Conservation (phyloP, 805 yeast species). For the Candida insectalens region DNA sequence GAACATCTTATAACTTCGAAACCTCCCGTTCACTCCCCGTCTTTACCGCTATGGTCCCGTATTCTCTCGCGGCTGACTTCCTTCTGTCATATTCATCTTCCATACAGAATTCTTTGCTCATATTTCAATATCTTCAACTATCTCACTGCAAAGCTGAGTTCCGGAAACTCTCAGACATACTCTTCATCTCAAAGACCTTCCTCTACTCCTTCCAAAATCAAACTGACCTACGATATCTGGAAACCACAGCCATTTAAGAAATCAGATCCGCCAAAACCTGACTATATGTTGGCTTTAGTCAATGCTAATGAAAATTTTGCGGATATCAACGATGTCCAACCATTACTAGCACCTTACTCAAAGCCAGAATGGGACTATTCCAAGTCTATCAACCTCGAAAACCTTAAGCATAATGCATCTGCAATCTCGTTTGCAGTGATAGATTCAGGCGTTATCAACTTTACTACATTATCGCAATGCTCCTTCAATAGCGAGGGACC, state of each 20-base stretch:
- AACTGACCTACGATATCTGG: slow-evolving; percentile 74
- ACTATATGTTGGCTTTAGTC: slow-evolving; percentile 59
- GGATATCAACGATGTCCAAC: slow-evolving; percentile 29
- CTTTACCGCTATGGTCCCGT: slow-evolving; percentile 7
- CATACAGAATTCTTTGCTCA: slow-evolving; percentile 7
- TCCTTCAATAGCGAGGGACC: slow-evolving; percentile 29
- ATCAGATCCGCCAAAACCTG: slow-evolving; percentile 59
- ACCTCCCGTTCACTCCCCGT: background rate
- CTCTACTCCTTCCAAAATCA: background rate
- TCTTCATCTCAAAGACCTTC: background rate
- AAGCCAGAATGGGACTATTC: slow-evolving; percentile 8
- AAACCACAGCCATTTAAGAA: slow-evolving; percentile 75
- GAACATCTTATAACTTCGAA: slow-evolving; percentile 3
- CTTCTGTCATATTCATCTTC: slow-evolving; percentile 6
- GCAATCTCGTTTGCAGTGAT: slow-evolving; percentile 54
- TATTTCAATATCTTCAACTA: slow-evolving; percentile 11
- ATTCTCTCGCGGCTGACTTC: slow-evolving; percentile 1
- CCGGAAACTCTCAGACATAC: background rate
- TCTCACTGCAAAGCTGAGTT: slow-evolving; percentile 8
- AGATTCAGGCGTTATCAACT: slow-evolving; percentile 68
- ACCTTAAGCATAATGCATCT: slow-evolving; percentile 7
- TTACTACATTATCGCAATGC: slow-evolving; percentile 41
- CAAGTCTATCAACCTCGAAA: slow-evolving; percentile 7
- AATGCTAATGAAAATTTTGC: slow-evolving; percentile 43
- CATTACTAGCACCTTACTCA: slow-evolving; percentile 26